Evolutionary conservation across 2,329 filamentous ascomycete genomes (phyloP), one percentile per base, ranked within the genome.

Genomic region (Coleophoma cylindrospora): DNA sequence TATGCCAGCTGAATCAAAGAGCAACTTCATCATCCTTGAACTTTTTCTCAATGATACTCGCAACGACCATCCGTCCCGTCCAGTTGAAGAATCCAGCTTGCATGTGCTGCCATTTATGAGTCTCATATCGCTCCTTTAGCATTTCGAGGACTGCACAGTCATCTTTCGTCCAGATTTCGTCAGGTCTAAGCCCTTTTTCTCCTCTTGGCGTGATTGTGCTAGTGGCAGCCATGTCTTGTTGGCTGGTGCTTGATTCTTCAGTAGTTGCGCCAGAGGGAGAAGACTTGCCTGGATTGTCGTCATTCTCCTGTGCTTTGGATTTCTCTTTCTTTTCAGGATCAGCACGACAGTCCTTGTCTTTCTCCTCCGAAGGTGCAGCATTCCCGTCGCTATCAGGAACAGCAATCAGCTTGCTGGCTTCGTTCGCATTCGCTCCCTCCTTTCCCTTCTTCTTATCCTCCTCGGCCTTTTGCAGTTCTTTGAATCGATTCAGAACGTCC

Each of bases 71-170:
- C 22, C 63, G 50, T 2, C 62, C 63, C 9, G 64, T 66, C 50
- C 55, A 59, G 46, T 64, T 65, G n/a, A 54, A 66, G 43, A 67
- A 66, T 1, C 47, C 53, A 34, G 60, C 58, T 44, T 66, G 63
- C 9, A 67, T 52, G 15, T 62, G 54, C 40, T 60, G 34, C 64
- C 64, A 67, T 48, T 62, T 65, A 6, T 61, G 47, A 33, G 57
- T 44, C 5, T 43, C 36, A 45, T 66, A 57, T 19, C 54, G 51
- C 22, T 45, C 50, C 46, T 57, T 52, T 40, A 67, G 32, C 40
- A 58, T 52, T 50, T 64, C 61, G 7, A 67, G 44, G 2, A 59
- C 46, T 6, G 57, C 49, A 52, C 64, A 65, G 47, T 66, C 63
- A 14, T 60, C 53, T 3, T 43, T 40, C 1, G 54, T 55, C 62